A percentile compares a stretch with the other conserved stretches of the same genome.
Evolutionary conservation across 495 filamentous ascomycete genomes (phyloP).

Genomic region (Penicillium tannophilum): DNA sequence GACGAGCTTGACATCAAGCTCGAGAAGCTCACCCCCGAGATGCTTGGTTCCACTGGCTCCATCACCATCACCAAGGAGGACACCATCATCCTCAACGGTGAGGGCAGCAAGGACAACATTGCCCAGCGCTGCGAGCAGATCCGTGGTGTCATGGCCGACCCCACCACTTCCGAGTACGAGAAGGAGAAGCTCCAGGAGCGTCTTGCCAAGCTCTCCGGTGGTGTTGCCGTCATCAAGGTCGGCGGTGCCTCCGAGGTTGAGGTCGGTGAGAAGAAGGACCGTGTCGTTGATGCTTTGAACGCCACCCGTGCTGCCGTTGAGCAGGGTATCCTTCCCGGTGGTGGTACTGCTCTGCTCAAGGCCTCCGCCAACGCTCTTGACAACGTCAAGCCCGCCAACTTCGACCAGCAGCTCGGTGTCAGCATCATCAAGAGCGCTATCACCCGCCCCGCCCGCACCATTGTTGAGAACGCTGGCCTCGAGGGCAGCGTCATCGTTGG

Average conservation of each 20-base stretch:
- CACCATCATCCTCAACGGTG: conserved; percentile 97
- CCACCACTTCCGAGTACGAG: conserved; percentile 95
- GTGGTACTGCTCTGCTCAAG: conserved; percentile 97
- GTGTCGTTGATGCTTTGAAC: conserved; percentile 97
- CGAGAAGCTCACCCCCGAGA: conserved; percentile 92
- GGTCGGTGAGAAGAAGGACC: conserved; percentile 99
- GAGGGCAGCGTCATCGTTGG: conserved; percentile 97
- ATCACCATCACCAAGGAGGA: conserved; percentile 99
- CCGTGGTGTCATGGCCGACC: conserved; percentile 92
- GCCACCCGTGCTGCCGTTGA: conserved; percentile 98
- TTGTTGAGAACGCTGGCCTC: conserved; percentile 95
- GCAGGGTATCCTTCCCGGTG: conserved; percentile 97
- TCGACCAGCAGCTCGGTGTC: conserved; percentile 98
- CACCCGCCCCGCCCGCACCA: conserved; percentile 88
- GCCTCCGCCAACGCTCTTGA: conserved; percentile 86
- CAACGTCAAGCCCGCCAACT: conserved; percentile 85
- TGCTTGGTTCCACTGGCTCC: conserved; percentile 94
- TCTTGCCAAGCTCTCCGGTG: conserved; percentile 97
- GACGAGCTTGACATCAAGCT: conserved; percentile 99
- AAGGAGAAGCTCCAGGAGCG: conserved; percentile 99
- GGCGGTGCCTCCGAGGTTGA: conserved; percentile 97
- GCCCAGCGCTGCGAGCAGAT: conserved; percentile 98
- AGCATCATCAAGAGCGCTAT: conserved; percentile 97
- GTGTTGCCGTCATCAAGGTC: conserved; percentile 99
- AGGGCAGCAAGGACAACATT: conserved; percentile 92